Percentiles rank a stretch among this genome's conserved stretches.
phyloP scores from a whole-genome alignment of 31 red algal species.

The Porphyra umbilicalis region DNA sequence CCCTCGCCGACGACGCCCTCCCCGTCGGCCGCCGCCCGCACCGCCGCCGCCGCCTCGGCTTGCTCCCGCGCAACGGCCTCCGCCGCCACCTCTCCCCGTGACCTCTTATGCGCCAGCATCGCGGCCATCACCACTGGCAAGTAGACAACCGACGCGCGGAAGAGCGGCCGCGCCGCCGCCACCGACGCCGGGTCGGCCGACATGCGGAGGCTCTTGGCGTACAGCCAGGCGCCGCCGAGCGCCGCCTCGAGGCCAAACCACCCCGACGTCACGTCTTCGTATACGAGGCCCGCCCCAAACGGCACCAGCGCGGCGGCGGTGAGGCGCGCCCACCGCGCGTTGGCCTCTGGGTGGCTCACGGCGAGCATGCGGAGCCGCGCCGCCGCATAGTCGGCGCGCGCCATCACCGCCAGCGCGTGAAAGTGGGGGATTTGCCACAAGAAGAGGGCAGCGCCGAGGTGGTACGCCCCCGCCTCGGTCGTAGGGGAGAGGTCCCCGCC shows the following conservation, averaged over 20 bases:
- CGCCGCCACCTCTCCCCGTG: not conserved
- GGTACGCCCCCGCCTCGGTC: slow-evolving; percentile 34
- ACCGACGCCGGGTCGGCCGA: slow-evolving; percentile 9
- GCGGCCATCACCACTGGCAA: slow-evolving; percentile 38
- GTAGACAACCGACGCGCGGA: slow-evolving; percentile 23
- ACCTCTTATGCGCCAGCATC: slow-evolving; percentile 10
- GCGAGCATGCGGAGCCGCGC: slow-evolving; percentile 84
- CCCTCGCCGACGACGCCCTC: too few species aligned
- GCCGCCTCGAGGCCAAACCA: slow-evolving; percentile 32
- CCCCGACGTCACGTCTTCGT: slow-evolving; percentile 14
- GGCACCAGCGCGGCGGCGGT: slow-evolving; percentile 25
- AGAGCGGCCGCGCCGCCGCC: slow-evolving; percentile 21
- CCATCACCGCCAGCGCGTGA: slow-evolving; percentile 76
- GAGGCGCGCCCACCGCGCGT: slow-evolving; percentile 33
- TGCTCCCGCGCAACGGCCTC: not conserved
- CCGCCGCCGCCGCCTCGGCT: not conserved
- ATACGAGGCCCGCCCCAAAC: slow-evolving; percentile 25
- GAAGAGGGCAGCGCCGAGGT: slow-evolving; percentile 52
- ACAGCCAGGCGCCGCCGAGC: slow-evolving; percentile 33
- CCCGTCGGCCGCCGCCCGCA: not conserved
- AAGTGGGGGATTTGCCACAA: slow-evolving; percentile 99
- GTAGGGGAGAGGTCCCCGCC: slow-evolving; percentile 16
- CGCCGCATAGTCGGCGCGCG: slow-evolving; percentile 55
- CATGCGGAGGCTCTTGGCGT: slow-evolving; percentile 6
- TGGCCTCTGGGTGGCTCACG: slow-evolving; percentile 23